Evolutionary conservation across 441 rosid genomes (phyloP).

Genomic region (Bocquillonia castaneifolia): DNA sequence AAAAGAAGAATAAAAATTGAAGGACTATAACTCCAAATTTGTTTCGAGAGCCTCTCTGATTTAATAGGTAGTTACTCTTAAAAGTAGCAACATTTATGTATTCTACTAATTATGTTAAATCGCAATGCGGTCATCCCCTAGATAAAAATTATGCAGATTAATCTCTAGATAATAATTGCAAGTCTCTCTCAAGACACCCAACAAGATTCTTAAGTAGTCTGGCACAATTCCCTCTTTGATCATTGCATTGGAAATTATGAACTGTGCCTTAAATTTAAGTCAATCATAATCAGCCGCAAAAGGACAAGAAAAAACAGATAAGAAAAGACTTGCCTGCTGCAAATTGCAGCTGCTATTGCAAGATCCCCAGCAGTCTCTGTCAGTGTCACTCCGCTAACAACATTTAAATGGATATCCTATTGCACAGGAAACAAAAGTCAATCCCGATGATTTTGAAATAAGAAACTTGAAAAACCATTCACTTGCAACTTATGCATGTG

Average conservation of each 20-base stretch:
- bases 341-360: slow-evolving; percentile 91
- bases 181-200: too few species aligned
- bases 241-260: not conserved
- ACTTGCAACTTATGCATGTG: not conserved
- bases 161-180: too few species aligned
- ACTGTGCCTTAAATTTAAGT: not conserved
- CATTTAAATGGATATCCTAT: slow-evolving; percentile 70
- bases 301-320: not conserved
- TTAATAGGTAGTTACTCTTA: too few species aligned
- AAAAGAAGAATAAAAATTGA: not conserved
- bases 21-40: not conserved
- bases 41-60: not conserved
- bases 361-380: slow-evolving; percentile 90
- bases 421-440: not conserved
- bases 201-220: too few species aligned
- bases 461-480: not conserved
- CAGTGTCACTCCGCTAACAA: slow-evolving; percentile 65
- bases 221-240: not conserved
- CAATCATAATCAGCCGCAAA: not conserved
- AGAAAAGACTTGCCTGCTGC: slow-evolving; percentile 60
- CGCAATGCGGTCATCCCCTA: too few species aligned
- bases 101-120: not conserved
- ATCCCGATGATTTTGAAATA: not conserved
- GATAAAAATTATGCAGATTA: too few species aligned
- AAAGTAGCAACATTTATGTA: not conserved